These are phyloP conservation scores for Diaporthe caulivora DNA, from an alignment of 2,329 filamentous ascomycete genomes.

Conservation along the genomic window DNA sequence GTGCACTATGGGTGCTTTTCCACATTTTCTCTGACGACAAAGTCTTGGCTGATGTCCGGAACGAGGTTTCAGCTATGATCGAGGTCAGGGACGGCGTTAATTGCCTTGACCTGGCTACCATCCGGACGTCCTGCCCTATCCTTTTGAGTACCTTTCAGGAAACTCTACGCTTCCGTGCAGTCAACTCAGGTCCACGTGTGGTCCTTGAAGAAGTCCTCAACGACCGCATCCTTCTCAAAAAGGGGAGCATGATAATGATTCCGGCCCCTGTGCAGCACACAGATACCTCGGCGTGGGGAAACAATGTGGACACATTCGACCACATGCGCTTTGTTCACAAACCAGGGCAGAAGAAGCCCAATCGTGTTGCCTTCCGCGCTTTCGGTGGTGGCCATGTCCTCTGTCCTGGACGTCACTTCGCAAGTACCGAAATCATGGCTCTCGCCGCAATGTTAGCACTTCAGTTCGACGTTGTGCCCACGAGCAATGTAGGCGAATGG, in stretches of 20 bases:
- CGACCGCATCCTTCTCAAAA: slow-evolving; percentile 39
- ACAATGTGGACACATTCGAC: background rate
- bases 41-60: slow-evolving; percentile 43
- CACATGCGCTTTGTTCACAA: slow-evolving; percentile 7
- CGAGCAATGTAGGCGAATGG: slow-evolving; percentile 39
- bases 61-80: slow-evolving; percentile 32
- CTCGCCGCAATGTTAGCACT: slow-evolving; percentile 37
- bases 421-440: slow-evolving; percentile 41
- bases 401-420: slow-evolving; percentile 42
- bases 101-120: slow-evolving; percentile 42
- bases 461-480: slow-evolving; percentile 38
- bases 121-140: slow-evolving; percentile 44
- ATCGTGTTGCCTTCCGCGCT: background rate
- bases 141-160: slow-evolving; percentile 48
- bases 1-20: slow-evolving; percentile 44
- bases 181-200: slow-evolving; percentile 42
- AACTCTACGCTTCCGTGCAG: slow-evolving; percentile 43
- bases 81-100: slow-evolving; percentile 20
- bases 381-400: slow-evolving; percentile 26
- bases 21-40: slow-evolving; percentile 42
- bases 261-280: slow-evolving; percentile 42
- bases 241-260: slow-evolving; percentile 42
- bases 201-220: slow-evolving; percentile 45
- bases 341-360: background rate
- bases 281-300: slow-evolving; percentile 37